Evolutionary conservation across 768 basidiomycete genomes (phyloP).

Genomic region (Mycena rosella): DNA sequence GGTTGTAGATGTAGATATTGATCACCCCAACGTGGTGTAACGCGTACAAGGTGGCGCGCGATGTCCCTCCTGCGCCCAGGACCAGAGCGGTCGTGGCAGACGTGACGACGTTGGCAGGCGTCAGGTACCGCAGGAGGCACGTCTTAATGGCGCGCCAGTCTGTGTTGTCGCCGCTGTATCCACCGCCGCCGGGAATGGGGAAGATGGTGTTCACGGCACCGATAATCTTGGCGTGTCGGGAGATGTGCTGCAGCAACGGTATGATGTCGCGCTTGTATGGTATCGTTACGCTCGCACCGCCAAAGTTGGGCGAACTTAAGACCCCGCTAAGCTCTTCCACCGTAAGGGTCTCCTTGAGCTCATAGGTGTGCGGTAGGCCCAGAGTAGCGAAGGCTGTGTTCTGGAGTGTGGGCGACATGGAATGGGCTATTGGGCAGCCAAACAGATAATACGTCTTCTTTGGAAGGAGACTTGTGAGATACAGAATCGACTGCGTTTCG

Average conservation of each 20-base stretch:
- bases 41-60: constrained; percentile 83
- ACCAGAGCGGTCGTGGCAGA: constrained; percentile 65
- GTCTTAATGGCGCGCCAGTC: constrained; percentile 82
- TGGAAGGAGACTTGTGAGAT: constrained; percentile 73
- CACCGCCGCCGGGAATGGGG: constrained; percentile 51
- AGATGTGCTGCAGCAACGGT: constrained; percentile 71
- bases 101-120: constrained; percentile 47
- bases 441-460: constrained; percentile 74
- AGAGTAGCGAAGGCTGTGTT: constrained; percentile 76
- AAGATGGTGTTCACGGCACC: constrained; percentile 87
- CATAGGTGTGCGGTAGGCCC: constrained; percentile 77
- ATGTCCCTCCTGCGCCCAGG: constrained; percentile 85
- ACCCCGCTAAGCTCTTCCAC: constrained; percentile 63
- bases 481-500: constrained; percentile 74
- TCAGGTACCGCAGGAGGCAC: constrained; percentile 52
- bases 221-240: constrained; percentile 73
- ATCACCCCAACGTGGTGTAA: constrained; percentile 70
- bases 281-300: constrained; percentile 88
- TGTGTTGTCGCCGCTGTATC: constrained; percentile 82
- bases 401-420: constrained; percentile 82
- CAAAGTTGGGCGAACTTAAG: constrained; percentile 67
- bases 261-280: constrained; percentile 84
- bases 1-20: constrained; percentile 78
- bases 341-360: constrained; percentile 64
- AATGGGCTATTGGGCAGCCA: constrained; percentile 77